Conservation (phyloP, 768 basidiomycete species). For the Lactarius indigo region DNA sequence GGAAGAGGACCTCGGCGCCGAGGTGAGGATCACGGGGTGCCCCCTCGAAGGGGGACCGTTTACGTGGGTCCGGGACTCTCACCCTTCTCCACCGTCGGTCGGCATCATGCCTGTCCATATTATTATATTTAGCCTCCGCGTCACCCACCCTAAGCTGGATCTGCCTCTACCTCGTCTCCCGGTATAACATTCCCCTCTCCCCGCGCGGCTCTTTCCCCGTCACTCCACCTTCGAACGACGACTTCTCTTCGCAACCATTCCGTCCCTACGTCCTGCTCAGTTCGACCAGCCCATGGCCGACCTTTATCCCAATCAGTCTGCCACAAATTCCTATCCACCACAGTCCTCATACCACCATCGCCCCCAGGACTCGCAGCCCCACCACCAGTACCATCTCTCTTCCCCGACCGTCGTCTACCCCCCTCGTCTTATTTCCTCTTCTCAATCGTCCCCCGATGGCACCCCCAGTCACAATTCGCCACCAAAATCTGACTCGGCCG, state of each 20-base stretch:
- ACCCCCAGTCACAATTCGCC: constrained; percentile 21
- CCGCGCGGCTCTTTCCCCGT: constrained; percentile 26
- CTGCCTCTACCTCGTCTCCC: constrained; percentile 29
- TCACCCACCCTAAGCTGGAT: constrained; percentile 31
- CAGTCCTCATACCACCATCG: constrained; percentile 24
- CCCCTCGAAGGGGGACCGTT: constrained; percentile 23
- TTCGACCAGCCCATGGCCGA: constrained; percentile 34
- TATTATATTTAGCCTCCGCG: constrained; percentile 32
- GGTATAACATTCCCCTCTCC: constrained; percentile 26
- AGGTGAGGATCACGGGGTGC: constrained; percentile 31
- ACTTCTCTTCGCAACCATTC: constrained; percentile 30
- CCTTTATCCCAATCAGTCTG: constrained; percentile 27
- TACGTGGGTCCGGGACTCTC: constrained; percentile 25
- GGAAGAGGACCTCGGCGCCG: constrained; percentile 40
- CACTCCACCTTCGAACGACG: constrained; percentile 20
- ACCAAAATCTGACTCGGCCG: constrained; percentile 22
- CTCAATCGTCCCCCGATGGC: constrained; percentile 26
- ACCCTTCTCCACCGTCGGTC: constrained; percentile 39
- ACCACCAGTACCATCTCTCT: constrained; percentile 17
- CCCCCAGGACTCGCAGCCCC: constrained; percentile 20
- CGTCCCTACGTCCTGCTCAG: constrained; percentile 41
- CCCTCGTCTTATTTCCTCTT: constrained; percentile 20
- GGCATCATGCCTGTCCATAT: constrained; percentile 35
- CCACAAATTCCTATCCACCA: constrained; percentile 21
- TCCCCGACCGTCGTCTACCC: constrained; percentile 24